Evolutionary conservation across 2,329 filamentous ascomycete genomes (phyloP), one percentile per base, ranked within the genome.

Genomic region (Plenodomus biglobosus): DNA sequence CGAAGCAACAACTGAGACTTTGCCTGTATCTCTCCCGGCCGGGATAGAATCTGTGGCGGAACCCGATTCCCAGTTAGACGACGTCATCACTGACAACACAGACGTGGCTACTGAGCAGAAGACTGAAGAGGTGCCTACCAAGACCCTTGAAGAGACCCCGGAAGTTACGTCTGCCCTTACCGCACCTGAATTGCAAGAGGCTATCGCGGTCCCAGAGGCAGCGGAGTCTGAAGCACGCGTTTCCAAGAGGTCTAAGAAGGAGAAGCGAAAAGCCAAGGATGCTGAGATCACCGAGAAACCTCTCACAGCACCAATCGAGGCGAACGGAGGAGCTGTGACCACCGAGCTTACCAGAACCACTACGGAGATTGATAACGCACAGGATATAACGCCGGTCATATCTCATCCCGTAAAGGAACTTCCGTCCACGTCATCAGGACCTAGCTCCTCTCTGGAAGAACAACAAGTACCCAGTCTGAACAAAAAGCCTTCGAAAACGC

Each of bases 401-500:
- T 3, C 27, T 32, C 27, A 3, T 15, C 15, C 27, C 6, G 27
- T 32, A 6, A 3, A 11, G 13, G 13, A 32, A 3, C 27, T 15
- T 32, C 27, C 48, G 15, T 22, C 40, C 18, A 46, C 44, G 1
- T 35, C 52, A 3, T 27, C 50, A 20, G 55, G 56, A 35, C 27
- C 27, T 15, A 15, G 3, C 8, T 11, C 27, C 41, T 37, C 50
- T 11, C 40, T 51, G n/a, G 50, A 57, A 38, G 43, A 48, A 21
- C 44, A 50, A 15, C 46, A 47, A 24, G 15, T 52, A 3, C 52
- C 49, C 10, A 65, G 64, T 17, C 54, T 69, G 30, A 62, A 53
- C 38, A 73, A 72, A 48, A 75, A 73, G 49, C 64, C 70, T 24
- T 62, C 59, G 4, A 73, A 67, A 58, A 73, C 70, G 44, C 70